Percentiles rank a stretch among this genome's conserved stretches.
phyloP scores from a whole-genome alignment of 2,329 filamentous ascomycete species.

The Macrophomina pseudophaseolina region DNA sequence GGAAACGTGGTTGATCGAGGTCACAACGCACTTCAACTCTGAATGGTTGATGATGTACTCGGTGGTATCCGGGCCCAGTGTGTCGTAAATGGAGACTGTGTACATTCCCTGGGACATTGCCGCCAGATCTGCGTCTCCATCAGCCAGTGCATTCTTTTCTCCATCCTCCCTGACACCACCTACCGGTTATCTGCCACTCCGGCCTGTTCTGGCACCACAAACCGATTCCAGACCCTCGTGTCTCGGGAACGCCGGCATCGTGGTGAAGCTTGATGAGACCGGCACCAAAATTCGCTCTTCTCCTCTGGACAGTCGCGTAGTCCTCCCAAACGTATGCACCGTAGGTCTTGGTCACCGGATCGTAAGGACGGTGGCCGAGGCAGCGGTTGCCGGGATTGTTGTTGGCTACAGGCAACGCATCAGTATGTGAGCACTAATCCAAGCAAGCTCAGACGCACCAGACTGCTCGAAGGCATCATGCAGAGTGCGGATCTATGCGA shows the following conservation, averaged over 20 bases:
- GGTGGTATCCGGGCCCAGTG: conserved; percentile 85
- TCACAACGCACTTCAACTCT: conserved; percentile 73
- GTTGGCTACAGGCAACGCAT: conserved; percentile 38
- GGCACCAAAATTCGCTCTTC: conserved; percentile 82
- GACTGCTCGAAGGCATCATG: conserved; percentile 81
- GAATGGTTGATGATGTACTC: conserved; percentile 97
- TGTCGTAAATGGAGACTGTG: conserved; percentile 95
- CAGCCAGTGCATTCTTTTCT: neutral
- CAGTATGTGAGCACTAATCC: neutral
- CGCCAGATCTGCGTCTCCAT: conserved; percentile 69
- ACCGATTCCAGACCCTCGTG: conserved; percentile 73
- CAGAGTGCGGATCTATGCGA: conserved; percentile 63
- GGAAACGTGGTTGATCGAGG: conserved; percentile 80
- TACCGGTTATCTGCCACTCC: conserved; percentile 85
- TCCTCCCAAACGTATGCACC: conserved; percentile 82
- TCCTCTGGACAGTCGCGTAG: conserved; percentile 77
- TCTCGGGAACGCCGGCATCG: conserved; percentile 66
- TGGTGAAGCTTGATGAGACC: conserved; percentile 84
- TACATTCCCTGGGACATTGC: conserved; percentile 86
- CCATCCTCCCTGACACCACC: conserved; percentile 31
- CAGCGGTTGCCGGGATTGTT: conserved; percentile 71
- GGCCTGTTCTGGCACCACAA: conserved; percentile 87
- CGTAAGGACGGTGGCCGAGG: conserved; percentile 81
- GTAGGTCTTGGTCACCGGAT: conserved; percentile 73
- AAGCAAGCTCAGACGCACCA: conserved; percentile 38